Conservation (phyloP, 2,329 filamentous ascomycete species). For the Pseudogymnoascus sp. region DNA sequence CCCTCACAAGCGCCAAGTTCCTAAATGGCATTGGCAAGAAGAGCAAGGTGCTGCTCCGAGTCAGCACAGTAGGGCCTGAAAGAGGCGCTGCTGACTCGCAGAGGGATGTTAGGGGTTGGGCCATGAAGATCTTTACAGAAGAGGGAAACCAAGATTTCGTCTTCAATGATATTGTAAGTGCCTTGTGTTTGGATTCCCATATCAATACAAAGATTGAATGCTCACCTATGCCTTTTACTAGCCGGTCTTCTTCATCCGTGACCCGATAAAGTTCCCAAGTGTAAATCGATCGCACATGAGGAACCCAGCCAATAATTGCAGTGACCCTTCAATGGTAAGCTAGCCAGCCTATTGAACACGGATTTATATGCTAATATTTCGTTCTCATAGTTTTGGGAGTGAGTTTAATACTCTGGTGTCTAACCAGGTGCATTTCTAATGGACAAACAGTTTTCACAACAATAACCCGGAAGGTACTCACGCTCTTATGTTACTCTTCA, state of each 20-base stretch:
- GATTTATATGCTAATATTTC: too few species aligned
- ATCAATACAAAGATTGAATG: too few species aligned
- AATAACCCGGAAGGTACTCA: slow-evolving; percentile 44
- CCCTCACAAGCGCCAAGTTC: slow-evolving; percentile 27
- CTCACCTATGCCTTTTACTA: slow-evolving; percentile 11
- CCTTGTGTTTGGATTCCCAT: too few species aligned
- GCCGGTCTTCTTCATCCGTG: slow-evolving; percentile 41
- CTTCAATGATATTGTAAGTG: slow-evolving; percentile 31
- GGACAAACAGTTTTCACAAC: slow-evolving; percentile 26
- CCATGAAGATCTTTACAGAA: slow-evolving; percentile 44
- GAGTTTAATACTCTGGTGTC: background rate
- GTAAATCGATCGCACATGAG: slow-evolving; percentile 40
- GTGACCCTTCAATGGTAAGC: slow-evolving; percentile 33
- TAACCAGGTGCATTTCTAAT: too few species aligned
- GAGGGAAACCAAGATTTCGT: slow-evolving; percentile 45
- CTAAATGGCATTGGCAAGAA: slow-evolving; percentile 57
- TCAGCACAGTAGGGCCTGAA: slow-evolving; percentile 42
- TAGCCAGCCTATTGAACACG: background rate
- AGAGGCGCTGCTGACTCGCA: slow-evolving; percentile 39
- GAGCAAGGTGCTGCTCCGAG: slow-evolving; percentile 56
- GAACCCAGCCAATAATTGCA: slow-evolving; percentile 32
- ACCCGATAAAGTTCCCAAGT: slow-evolving; percentile 42
- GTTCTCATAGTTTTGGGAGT: slow-evolving; percentile 29
- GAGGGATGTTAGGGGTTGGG: slow-evolving; percentile 41
- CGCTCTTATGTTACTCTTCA: slow-evolving; percentile 45